Conservation (phyloP, 1,284 basidiomycete species). For the Veloboletus limbatus region DNA sequence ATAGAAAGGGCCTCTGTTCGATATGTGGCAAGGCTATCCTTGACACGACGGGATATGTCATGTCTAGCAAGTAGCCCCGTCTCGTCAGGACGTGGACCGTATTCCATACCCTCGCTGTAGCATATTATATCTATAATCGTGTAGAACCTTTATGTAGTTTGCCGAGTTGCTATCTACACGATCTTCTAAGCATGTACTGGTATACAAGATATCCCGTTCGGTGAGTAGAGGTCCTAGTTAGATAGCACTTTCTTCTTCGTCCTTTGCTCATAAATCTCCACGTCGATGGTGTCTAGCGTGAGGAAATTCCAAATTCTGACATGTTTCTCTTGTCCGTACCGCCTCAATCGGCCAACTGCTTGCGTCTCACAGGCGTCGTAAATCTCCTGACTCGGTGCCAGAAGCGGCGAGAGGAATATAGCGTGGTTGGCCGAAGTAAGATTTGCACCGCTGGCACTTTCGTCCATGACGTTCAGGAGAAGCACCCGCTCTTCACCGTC, state of each 20-base stretch:
- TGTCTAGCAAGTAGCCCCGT: constrained; percentile 78
- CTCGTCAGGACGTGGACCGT: too few species aligned
- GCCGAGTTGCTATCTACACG: too few species aligned
- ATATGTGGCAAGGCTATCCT: constrained; percentile 83
- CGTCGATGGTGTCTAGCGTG: constrained; percentile 82
- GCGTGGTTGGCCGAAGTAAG: constrained; percentile 92
- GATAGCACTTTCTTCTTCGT: constrained; percentile 33
- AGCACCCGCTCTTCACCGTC: constrained; percentile 75
- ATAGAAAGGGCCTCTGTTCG: constrained; percentile 78
- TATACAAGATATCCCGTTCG: constrained; percentile 15
- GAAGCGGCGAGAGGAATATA: constrained; percentile 89
- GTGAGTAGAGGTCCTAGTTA: constrained; percentile 16
- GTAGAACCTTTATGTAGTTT: too few species aligned
- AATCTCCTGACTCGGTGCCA: constrained; percentile 74
- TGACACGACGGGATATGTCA: constrained; percentile 76
- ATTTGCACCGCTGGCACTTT: constrained; percentile 91
- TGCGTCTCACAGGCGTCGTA: constrained; percentile 88
- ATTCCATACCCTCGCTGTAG: constrained; percentile 28
- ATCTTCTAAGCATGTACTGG: constrained; percentile 1
- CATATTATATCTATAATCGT: neutral
- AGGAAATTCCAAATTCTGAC: constrained; percentile 83
- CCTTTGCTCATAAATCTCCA: constrained; percentile 67
- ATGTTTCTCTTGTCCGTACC: constrained; percentile 81
- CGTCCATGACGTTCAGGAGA: constrained; percentile 89
- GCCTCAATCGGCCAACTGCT: constrained; percentile 83